Evolutionary conservation across 202 grass and related monocot species (phyloP), one percentile per base, ranked within the genome.

Genomic region (Tripidium arundinaceum): DNA sequence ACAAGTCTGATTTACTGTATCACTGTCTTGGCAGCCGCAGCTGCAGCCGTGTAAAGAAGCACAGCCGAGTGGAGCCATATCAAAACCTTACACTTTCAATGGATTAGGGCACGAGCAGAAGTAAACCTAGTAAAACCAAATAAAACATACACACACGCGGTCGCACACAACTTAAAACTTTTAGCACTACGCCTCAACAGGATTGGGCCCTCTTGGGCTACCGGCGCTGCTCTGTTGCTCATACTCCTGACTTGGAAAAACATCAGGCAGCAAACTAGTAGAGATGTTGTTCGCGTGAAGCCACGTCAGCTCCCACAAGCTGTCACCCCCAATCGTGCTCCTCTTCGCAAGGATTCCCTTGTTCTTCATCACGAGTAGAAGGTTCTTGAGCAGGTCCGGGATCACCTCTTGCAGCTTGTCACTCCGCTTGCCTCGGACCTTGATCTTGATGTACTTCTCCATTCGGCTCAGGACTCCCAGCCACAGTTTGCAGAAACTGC

Each of bases 401-500:
- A 98, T 92, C 68, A 93, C 50, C 34, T 98, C 95, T 74, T 94
- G 91, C 65, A 98, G 77, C 73, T 89, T 98, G 80, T 98, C 95
- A 5, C 92, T 98, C 29, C 88, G 81, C 79, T 94, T 98, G 59
- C 95, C 92, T 13, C 95, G 87, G 40, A 93, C 76, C 82, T 98
- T 98, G 45, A 90, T 74, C 70, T 98, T 98, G 71, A 89, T 87
- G 52, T 82, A 98, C 81, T 98, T 98, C 82, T 98, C 95, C 90
- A 98, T 87, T 15, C 92, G 75, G 55, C 90, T 94, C 47, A 98
- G 95, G 61, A 98, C 82, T 31, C 95, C 95, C 15, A 98, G 79
- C 95, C 95, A 98, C 76, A 98, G 82, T 62, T 98, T 94, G 79
- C 92, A 98, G 75, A 98, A 98, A 75, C 95, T 94, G 83, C 95